Base-by-base conservation (phyloP, 129 eudicot genomes). In the Solidago caesia region DNA sequence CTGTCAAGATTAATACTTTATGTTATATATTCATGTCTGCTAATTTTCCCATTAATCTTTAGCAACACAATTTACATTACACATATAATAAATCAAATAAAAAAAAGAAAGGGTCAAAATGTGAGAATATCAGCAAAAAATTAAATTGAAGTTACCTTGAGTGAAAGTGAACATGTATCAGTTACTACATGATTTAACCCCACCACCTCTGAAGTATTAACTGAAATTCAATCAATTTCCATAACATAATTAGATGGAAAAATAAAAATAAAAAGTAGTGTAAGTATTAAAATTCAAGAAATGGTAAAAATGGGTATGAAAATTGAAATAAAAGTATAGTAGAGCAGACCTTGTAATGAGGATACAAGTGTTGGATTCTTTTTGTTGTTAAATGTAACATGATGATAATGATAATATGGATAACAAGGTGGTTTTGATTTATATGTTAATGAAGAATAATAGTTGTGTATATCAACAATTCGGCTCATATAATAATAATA, bases 121-220 rank as follows among this genome's bases (percentile, higher is more conserved):
- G 64, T 44, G 58, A 55, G 61, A 56, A 68, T 16, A 15, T 7
- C 9, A 64, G 29, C 10, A 41, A 6, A 29, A 61, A 2, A 58
- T 11, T 58, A 33, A 60, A 25, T 66, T 10, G 49, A 21, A 70
- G 26, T 73, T 80, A 88, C 95, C 95, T 81, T 79, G 66, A 71
- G 44, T 66, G 68, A 47, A 82, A 80, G 59, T 80, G 84, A 67
- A 52, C n/a, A 49, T 68, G 62, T 53, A 64, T 78, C 68, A 16
- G 33, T 67, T 44, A 63, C 55, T 9, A 69, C 8, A 65, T 81
- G 87, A 82, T 77, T 74, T 25, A 81, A 67, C 56, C 79, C 56
- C 78, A 76, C 53, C 74, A 74, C 57, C 39, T 33, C 68, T 11
- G 76, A 64, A 77, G 56, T 74, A 72, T 68, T 76, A 75, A 78